phyloP scores from a whole-genome alignment of 805 yeast genomes.

The Zygosaccharomyces gambellarensis region DNA sequence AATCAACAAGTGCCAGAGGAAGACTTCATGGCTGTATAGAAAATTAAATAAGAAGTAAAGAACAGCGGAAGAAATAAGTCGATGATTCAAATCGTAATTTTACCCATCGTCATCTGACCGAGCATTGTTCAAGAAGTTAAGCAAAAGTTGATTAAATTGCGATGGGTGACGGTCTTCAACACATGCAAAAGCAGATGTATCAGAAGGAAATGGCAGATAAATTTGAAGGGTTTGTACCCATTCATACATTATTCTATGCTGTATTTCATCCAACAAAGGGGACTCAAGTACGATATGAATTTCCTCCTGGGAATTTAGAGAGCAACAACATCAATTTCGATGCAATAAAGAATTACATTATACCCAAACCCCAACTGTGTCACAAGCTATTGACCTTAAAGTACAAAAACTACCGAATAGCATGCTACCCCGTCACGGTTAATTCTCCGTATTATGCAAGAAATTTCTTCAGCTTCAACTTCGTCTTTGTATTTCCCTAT shows the following conservation, averaged over 20 bases:
- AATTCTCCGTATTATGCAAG: conserved; percentile 73
- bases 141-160: not conserved
- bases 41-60: conserved; percentile 4
- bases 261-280: conserved; percentile 96
- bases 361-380: conserved; percentile 90
- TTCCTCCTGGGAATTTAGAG: conserved; percentile 58
- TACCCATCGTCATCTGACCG: not conserved
- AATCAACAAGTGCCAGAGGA: conserved; percentile 33
- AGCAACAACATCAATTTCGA: conserved; percentile 64
- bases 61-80: not conserved
- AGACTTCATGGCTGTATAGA: conserved; percentile 18
- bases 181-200: not conserved
- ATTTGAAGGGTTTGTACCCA: conserved; percentile 76
- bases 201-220: conserved; percentile 19
- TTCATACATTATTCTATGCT: conserved; percentile 80
- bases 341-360: conserved; percentile 79
- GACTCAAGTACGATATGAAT: conserved; percentile 84
- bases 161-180: not conserved
- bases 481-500: conserved; percentile 85
- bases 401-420: conserved; percentile 61
- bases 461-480: conserved; percentile 87
- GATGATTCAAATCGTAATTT: not conserved
- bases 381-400: conserved; percentile 73
- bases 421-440: conserved; percentile 87
- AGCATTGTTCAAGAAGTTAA: not conserved